Conservation (phyloP, 768 basidiomycete species). For the Pleurotus tuoliensis region DNA sequence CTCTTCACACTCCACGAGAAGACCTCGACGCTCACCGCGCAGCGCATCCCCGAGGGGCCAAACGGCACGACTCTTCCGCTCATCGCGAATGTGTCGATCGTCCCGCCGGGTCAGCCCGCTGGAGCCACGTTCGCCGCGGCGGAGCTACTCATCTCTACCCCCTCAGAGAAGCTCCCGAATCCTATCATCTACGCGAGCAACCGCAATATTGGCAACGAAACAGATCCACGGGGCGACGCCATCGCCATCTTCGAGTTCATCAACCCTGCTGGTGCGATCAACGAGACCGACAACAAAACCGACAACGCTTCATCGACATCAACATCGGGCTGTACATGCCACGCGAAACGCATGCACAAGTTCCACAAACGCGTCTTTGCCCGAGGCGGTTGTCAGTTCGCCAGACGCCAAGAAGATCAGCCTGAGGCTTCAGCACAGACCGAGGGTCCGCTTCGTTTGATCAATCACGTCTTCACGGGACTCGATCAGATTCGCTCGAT, state of each 20-base stretch:
- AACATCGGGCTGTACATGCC: slow-evolving; percentile 33
- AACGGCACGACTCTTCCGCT: slow-evolving; percentile 43
- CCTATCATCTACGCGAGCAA: slow-evolving; percentile 54
- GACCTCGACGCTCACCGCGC: slow-evolving; percentile 48
- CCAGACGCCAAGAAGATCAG: neutral
- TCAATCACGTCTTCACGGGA: slow-evolving; percentile 51
- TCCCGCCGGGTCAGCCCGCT: slow-evolving; percentile 35
- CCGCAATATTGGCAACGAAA: slow-evolving; percentile 44
- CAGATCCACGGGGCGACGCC: slow-evolving; percentile 49
- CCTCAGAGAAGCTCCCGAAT: slow-evolving; percentile 36
- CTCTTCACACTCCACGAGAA: slow-evolving; percentile 52
- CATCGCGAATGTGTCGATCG: slow-evolving; percentile 41
- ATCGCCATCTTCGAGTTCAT: slow-evolving; percentile 51
- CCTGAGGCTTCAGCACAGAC: neutral
- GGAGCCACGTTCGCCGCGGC: slow-evolving; percentile 44
- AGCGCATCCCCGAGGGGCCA: slow-evolving; percentile 42
- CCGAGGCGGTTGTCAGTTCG: slow-evolving; percentile 1
- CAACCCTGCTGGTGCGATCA: slow-evolving; percentile 14
- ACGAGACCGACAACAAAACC: slow-evolving; percentile 19
- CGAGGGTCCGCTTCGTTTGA: slow-evolving; percentile 27
- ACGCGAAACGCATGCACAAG: slow-evolving; percentile 16
- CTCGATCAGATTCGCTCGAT: slow-evolving; percentile 54
- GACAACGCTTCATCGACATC: slow-evolving; percentile 48
- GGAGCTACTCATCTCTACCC: slow-evolving; percentile 48
- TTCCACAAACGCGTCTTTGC: neutral